A percentile compares a stretch with the other conserved stretches of the same genome.
phyloP scores from a whole-genome alignment of 2,329 filamentous ascomycete species.

The Sporothrix protearum region DNA sequence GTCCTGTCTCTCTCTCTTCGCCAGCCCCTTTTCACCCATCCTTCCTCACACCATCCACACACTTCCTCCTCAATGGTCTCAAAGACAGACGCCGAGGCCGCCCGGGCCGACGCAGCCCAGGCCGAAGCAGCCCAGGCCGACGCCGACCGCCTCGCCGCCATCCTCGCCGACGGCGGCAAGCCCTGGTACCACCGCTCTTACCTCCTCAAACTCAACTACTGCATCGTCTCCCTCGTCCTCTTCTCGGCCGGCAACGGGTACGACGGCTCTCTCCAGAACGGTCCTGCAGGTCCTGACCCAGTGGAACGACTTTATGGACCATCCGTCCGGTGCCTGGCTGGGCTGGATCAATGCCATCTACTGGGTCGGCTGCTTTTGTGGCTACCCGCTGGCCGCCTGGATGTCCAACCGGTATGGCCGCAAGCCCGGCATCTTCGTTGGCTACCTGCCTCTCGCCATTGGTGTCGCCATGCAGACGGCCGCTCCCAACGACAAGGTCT shows the following conservation, averaged over 20 bases:
- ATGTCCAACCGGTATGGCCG: slow-evolving; percentile 38
- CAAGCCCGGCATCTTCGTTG: slow-evolving; percentile 38
- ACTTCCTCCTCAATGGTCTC: background rate
- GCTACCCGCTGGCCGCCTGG: slow-evolving; percentile 29
- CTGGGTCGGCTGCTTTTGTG: slow-evolving; percentile 32
- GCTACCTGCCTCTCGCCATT: slow-evolving; percentile 35
- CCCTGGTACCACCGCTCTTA: slow-evolving; percentile 19
- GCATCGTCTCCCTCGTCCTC: background rate
- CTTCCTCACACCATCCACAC: background rate
- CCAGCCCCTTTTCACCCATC: background rate
- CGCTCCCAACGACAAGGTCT: slow-evolving; percentile 23
- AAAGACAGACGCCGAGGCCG: background rate
- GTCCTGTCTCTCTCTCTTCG: background rate
- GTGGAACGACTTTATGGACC: slow-evolving; percentile 40
- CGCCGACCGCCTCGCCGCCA: background rate
- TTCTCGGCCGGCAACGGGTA: slow-evolving; percentile 21
- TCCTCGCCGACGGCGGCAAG: slow-evolving; percentile 2
- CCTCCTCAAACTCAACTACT: slow-evolving; percentile 14
- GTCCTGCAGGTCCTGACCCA: slow-evolving; percentile 38
- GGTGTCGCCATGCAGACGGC: slow-evolving; percentile 36
- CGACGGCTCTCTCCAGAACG: slow-evolving; percentile 39
- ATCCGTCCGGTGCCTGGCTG: slow-evolving; percentile 37
- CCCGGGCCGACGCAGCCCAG: background rate
- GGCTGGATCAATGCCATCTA: slow-evolving; percentile 36
- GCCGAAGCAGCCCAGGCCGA: background rate